Evolutionary conservation across 1,284 basidiomycete genomes (phyloP).

Genomic region (Ganoderma lingzhi): DNA sequence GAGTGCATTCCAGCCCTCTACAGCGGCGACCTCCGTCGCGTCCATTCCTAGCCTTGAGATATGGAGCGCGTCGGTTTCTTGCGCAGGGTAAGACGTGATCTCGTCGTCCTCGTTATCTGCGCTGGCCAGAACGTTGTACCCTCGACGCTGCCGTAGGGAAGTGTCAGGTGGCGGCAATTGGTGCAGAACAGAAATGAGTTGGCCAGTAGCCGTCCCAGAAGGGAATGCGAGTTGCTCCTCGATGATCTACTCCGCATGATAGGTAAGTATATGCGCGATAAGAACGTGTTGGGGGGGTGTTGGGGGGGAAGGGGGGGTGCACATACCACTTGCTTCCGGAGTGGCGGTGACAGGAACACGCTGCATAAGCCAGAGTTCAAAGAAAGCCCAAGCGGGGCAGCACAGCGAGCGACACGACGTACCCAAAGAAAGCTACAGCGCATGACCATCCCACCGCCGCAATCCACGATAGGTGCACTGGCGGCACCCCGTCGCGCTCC

Average conservation of each 20-base stretch:
- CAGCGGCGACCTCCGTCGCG: slow-evolving; percentile 25
- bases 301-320: no score
- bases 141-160: slow-evolving; percentile 57
- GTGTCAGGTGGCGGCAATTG: slow-evolving; percentile 70
- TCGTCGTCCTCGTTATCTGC: slow-evolving; percentile 44
- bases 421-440: slow-evolving; percentile 94
- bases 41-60: background rate
- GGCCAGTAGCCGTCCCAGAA: slow-evolving; percentile 96
- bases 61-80: slow-evolving; percentile 29
- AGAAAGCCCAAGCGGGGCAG: background rate
- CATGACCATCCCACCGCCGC: slow-evolving; percentile 85
- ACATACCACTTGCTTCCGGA: slow-evolving; percentile 91
- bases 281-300: background rate
- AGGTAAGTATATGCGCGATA: background rate
- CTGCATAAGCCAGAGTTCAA: slow-evolving; percentile 47
- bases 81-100: slow-evolving; percentile 12
- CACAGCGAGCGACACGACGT: slow-evolving; percentile 26
- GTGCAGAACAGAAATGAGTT: slow-evolving; percentile 94
- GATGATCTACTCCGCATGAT: slow-evolving; percentile 69
- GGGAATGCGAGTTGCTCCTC: slow-evolving; percentile 95
- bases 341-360: slow-evolving; percentile 93
- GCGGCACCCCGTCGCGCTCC: slow-evolving; percentile 78
- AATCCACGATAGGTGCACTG: slow-evolving; percentile 78
- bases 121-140: slow-evolving; percentile 57
- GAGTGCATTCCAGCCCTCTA: slow-evolving; percentile 76